Base-by-base conservation (phyloP, 345 rosid species). In the Raphanus raphanistrum region DNA sequence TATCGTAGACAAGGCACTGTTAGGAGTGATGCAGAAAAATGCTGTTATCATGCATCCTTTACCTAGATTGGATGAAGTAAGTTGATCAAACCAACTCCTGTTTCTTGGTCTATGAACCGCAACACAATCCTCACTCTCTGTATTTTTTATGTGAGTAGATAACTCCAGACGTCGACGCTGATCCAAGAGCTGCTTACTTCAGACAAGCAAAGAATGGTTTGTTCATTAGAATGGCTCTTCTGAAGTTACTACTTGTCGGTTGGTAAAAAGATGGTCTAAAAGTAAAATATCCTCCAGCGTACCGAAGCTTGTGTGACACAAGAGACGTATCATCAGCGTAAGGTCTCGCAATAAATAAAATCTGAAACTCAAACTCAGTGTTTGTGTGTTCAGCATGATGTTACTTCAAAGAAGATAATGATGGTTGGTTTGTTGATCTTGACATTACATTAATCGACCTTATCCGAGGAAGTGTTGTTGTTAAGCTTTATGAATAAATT, bases 191-290 rank as follows among this genome's bases (percentile, higher is more conserved):
- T 74, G 99, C 99, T 3, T 91, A 92, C 84, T 95, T 95, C 73
- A 89, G 99, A 84, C 99, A 95, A 87, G 98, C 97, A 29, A 92
- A 91, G 93, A 95, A 95, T 29, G 98, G 98, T 58, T 96, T 95
- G 58, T 92, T 87, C 75, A 92, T 95, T 12, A 79, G 99, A 71
- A 91, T 95, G 99, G 98, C 99, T 76, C 97, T 92, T 74, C 79
- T 92, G 80, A 76, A 81, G 59, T 36, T 81, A 32, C 72, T 76
- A 3, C 82, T 80, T 38, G 73, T 85, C 1, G 86, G 84, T 12
- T 85, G 84, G 84, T 83, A 74, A 16, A n/a, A 48, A n/a, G 17
- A 31, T 66, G 55, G 29, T 71, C 31, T 16, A 0, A 11, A 66
- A 55, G n/a, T 36, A 63, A 3, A 70, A 5, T 8, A 13, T 70